Conservation (phyloP, 495 filamentous ascomycete genomes). For the Neurospora sp. region DNA sequence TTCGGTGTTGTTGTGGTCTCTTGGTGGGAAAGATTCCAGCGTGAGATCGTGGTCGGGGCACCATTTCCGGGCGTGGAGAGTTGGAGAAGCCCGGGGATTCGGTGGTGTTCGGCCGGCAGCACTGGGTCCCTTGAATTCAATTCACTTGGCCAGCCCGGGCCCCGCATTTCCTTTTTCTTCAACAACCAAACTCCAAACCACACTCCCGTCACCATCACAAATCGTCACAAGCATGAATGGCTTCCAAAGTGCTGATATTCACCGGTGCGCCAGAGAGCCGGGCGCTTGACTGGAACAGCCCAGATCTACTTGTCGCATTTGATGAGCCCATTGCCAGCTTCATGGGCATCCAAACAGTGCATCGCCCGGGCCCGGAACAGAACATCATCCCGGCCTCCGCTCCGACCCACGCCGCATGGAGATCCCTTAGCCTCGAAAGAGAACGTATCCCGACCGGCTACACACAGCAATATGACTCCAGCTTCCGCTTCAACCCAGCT, state of each 20-base stretch:
- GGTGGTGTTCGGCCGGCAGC: not conserved
- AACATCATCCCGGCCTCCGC: conserved; percentile 6
- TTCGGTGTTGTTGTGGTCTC: not conserved
- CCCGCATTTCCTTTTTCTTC: not conserved
- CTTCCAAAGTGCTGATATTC: conserved; percentile 44
- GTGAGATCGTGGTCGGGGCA: not conserved
- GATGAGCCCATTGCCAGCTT: conserved; percentile 39
- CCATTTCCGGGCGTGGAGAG: not conserved
- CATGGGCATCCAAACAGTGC: conserved; percentile 10
- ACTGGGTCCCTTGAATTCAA: not conserved
- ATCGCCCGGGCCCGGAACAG: not conserved
- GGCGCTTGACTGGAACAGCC: conserved; percentile 46
- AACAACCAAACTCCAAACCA: not conserved
- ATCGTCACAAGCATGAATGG: conserved; percentile 23
- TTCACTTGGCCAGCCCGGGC: not conserved
- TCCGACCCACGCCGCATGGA: conserved; percentile 30
- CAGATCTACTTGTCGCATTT: conserved; percentile 38
- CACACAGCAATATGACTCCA: conserved; percentile 36
- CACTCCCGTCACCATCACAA: not conserved
- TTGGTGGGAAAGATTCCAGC: not conserved
- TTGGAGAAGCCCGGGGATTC: not conserved
- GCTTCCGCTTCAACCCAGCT: conserved; percentile 2
- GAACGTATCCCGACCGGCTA: conserved; percentile 29
- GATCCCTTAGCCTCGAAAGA: conserved; percentile 33
- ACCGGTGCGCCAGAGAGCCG: conserved; percentile 49